Base-by-base conservation (phyloP, 2,329 filamentous ascomycete genomes). In the Venturia nashicola region DNA sequence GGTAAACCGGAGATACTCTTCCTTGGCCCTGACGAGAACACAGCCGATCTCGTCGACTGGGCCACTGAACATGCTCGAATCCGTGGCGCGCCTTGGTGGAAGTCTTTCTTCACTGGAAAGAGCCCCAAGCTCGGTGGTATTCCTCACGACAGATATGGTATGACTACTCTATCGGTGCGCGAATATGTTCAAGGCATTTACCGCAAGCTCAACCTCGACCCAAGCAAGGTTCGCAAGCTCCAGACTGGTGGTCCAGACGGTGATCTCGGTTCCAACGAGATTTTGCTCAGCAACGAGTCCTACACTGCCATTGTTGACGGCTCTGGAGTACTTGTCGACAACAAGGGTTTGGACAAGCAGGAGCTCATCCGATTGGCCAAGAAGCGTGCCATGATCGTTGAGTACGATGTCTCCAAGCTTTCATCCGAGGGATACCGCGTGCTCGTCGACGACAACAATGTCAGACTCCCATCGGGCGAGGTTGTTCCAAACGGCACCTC, bases 31-130 rank as follows among this genome's bases (percentile, higher is more conserved):
- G 94, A 99, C 69, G 94, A 99, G 85, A 99, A 99, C 79, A 99
- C 94, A 0, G 94, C 94, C 27, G 91, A 96, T 71, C 83, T 99
- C 42, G 94, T 99, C 61, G 87, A 99, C 77, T 99, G 94, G 94
- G 94, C 94, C n/a, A 99, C 94, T 1, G 88, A 94, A 76, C 94
- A 99, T 75, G 94, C 94, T 66, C 86, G 91, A 62, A 79, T 80
- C 66, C 87, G 94, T 70, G 91, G 91, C 57, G 94, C 94, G 5
- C 91, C 91, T 36, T 99, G 93, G 91, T 99, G 94, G 94, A 99
- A 99, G 82, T 99, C 94, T 0, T 99, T 99, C 84, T 99, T 99
- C 82, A 99, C 94, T 2, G 94, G 94, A 72, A 99, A 99, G 83
- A 96, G 91, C 69, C 94, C 91, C 62, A 94, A 89, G 76, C 83